Evolutionary conservation across 768 basidiomycete species (phyloP).

Genomic region (Pleurotus cornucopiae): DNA sequence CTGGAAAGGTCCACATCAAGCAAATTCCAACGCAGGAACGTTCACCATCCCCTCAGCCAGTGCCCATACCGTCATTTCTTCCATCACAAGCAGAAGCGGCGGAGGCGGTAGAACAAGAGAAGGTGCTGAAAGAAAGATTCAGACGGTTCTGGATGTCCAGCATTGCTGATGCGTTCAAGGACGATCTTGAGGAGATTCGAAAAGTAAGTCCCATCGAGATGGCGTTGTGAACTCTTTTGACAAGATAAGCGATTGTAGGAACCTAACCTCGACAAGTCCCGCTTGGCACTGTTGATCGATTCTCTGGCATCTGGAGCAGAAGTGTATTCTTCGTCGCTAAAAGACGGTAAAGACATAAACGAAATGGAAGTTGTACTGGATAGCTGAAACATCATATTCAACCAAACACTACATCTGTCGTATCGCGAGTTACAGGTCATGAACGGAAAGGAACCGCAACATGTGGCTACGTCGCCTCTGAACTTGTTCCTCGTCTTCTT

Average conservation of each 20-base stretch:
- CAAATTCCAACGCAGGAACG: constrained; percentile 22
- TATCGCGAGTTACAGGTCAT: not conserved
- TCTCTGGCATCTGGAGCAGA: constrained; percentile 78
- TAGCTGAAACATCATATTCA: not conserved
- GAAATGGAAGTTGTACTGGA: constrained; percentile 78
- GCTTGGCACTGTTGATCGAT: constrained; percentile 74
- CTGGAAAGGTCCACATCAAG: constrained; percentile 10
- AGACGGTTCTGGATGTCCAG: constrained; percentile 86
- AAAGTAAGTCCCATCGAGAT: constrained; percentile 45
- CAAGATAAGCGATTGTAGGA: constrained; percentile 28
- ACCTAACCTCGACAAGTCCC: constrained; percentile 63
- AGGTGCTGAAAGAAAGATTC: constrained; percentile 60
- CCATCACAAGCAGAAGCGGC: constrained; percentile 24
- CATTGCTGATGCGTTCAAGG: constrained; percentile 76
- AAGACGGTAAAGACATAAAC: constrained; percentile 30
- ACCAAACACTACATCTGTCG: not conserved
- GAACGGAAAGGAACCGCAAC: not conserved
- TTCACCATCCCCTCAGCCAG: constrained; percentile 43
- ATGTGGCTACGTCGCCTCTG: constrained; percentile 8
- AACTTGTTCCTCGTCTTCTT: constrained; percentile 12
- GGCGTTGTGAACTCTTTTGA: not conserved
- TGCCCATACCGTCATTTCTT: constrained; percentile 56
- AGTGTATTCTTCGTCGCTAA: constrained; percentile 45
- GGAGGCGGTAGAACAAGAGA: constrained; percentile 39
- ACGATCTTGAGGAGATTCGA: constrained; percentile 79